Conservation (phyloP, 2,329 filamentous ascomycete genomes). For the Fusarium fracticaudum region DNA sequence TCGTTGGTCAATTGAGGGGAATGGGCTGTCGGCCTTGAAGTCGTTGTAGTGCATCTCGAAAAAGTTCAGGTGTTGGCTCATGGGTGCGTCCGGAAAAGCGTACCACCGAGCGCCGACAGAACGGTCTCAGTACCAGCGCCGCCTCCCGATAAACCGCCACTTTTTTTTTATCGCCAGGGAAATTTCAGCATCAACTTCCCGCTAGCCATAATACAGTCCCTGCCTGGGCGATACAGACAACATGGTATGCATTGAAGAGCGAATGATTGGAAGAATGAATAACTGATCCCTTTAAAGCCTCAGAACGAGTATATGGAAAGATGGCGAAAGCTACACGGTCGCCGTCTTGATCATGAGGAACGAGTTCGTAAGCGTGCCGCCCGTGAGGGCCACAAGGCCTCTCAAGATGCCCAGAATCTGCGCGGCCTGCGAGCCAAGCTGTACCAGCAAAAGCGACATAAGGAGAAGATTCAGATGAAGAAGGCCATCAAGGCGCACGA, state of each 20-base stretch:
- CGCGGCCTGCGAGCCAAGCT: slow-evolving; percentile 92
- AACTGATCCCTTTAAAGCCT: slow-evolving; percentile 62
- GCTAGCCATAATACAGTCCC: slow-evolving; percentile 34
- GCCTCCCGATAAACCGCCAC: slow-evolving; percentile 42
- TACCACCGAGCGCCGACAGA: slow-evolving; percentile 46
- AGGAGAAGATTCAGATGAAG: slow-evolving; percentile 98
- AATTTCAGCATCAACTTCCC: slow-evolving; percentile 42
- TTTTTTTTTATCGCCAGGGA: slow-evolving; percentile 43
- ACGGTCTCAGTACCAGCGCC: slow-evolving; percentile 8
- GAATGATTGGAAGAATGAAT: not conserved
- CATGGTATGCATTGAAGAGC: slow-evolving; percentile 43
- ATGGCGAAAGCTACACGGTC: slow-evolving; percentile 67
- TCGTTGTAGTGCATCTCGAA: slow-evolving; percentile 33
- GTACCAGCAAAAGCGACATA: slow-evolving; percentile 90
- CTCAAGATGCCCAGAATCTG: slow-evolving; percentile 91
- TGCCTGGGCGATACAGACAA: slow-evolving; percentile 42
- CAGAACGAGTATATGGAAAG: slow-evolving; percentile 85
- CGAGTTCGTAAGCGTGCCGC: slow-evolving; percentile 86
- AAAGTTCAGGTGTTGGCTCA: slow-evolving; percentile 39
- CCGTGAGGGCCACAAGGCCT: slow-evolving; percentile 88
- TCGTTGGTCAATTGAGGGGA: slow-evolving; percentile 36
- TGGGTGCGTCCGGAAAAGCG: slow-evolving; percentile 45
- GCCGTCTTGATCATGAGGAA: slow-evolving; percentile 82
- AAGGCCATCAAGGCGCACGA: slow-evolving; percentile 95
- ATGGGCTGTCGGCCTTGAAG: slow-evolving; percentile 27